Conservation (phyloP, 1,284 basidiomycete genomes). For the Lignosus rhinocerotis region DNA sequence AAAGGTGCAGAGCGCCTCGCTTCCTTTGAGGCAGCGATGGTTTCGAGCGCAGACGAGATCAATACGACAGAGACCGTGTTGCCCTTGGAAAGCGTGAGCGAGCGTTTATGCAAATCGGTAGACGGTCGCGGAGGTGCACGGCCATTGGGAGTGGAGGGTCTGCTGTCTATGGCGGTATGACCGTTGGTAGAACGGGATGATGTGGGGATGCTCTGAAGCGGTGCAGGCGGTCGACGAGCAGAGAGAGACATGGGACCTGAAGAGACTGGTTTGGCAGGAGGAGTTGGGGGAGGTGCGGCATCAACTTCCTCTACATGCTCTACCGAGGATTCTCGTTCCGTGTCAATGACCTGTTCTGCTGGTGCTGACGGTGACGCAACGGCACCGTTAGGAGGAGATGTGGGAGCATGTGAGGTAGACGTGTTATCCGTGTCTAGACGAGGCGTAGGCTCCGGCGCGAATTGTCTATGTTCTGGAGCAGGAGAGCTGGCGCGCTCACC, state of each 20-base stretch:
- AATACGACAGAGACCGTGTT: constrained; percentile 75
- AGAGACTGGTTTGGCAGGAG: constrained; percentile 28
- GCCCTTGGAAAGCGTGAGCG: constrained; percentile 71
- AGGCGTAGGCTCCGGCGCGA: not conserved
- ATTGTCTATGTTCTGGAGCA: constrained; percentile 3
- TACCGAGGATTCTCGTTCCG: not conserved
- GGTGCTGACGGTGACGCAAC: not conserved
- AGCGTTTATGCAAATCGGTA: constrained; percentile 47
- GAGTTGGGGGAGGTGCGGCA: constrained; percentile 25
- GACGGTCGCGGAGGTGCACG: constrained; percentile 27
- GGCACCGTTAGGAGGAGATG: not conserved
- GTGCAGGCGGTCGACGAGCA: constrained; percentile 24
- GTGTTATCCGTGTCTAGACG: constrained; percentile 4
- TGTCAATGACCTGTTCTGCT: not conserved
- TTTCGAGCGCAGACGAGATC: constrained; percentile 86
- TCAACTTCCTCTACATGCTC: constrained; percentile 4
- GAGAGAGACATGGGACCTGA: constrained; percentile 22
- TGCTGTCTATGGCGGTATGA: constrained; percentile 14
- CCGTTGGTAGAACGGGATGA: constrained; percentile 21
- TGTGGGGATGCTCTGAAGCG: constrained; percentile 12
- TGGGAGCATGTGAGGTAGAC: constrained; percentile 2
- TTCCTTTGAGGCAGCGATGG: constrained; percentile 86
- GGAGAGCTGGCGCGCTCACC: constrained; percentile 8
- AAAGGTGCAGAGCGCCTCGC: constrained; percentile 84
- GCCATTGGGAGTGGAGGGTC: constrained; percentile 24